Evolutionary conservation across 495 filamentous ascomycete genomes (phyloP), one percentile per base, ranked within the genome.

Genomic region (Beverwykella pulmonaria): DNA sequence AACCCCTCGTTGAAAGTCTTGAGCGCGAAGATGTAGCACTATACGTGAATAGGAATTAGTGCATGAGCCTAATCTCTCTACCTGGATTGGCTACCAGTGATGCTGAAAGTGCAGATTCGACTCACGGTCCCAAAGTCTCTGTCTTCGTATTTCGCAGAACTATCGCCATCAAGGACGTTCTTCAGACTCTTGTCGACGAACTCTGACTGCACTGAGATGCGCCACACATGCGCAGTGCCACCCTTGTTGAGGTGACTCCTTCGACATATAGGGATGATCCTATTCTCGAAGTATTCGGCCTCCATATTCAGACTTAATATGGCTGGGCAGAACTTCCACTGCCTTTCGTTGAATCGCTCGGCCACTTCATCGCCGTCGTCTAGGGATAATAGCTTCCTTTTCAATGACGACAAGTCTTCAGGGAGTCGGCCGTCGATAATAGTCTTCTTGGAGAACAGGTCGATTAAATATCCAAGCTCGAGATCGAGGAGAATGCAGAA

Each of bases 1-100:
- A 61, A 27, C 3, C 70, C 61, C 27, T 69, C 23, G 0, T 25
- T 41, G 60, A 73, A 78, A 4, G 74, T 67, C 60, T 79, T 79
- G 39, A 79, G 46, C 9, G 77, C 77, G 39, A 79, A 74, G 25
- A 67, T 49, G 52, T 75, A 79, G 44, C 76, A 74, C 76, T 78
- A 57, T 10, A 32, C n/a, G 32, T 23, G n/a, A 50, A 50, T 52
- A 41, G 14, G 27, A 61, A 61, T 53, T 47, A 59, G 26, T 26
- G 36, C 17, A 8, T 41, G 17, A 41, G 36, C 36, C 36, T 41
- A 17, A 41, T 41, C n/a, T 58, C 30, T 3, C 15, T 55, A 6
- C 8, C 20, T 15, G 26, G 26, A 17, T 34, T 32, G 27, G 53
- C 22, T 20, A 20, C 46, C 7, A 44, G 17, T 12, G 30, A 50